Evolutionary conservation across 2,329 filamentous ascomycete genomes (phyloP), one percentile per base, ranked within the genome.

Genomic region (Esteya vermicola): DNA sequence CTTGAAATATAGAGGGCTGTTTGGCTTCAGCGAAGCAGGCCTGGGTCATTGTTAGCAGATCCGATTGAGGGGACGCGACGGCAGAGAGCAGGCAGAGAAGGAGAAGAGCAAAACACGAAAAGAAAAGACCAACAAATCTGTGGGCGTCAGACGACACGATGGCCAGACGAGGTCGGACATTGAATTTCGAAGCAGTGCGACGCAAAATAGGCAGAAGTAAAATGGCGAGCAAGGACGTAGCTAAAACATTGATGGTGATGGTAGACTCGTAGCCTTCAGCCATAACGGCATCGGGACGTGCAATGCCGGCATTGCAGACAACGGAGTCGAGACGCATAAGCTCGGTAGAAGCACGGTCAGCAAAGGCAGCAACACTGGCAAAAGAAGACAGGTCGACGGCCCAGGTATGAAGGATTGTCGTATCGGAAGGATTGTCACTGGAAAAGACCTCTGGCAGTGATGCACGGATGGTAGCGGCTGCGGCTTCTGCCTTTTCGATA

Each of bases 331-430:
- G 48, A 9, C 66, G 51, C 4, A 58, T 55, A 23, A 68, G 48
- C 33, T 45, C 43, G 6, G 9, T n/a, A 3, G 42, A 44, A 8
- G 48, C 53, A 14, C 53, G 48, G 8, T 28, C 18, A 35, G 48
- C 51, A 43, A 76, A 73, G 1, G 50, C 52, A 38, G 56, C 52
- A 28, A 73, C 59, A 25, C 60, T 67, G 4, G 60, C 58, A 47
- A 67, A 68, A 16, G 56, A 62, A 13, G 47, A 49, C 47, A 73
- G 58, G 47, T 75, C 69, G 5, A 75, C 48, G 10, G 56, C 40
- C 68, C 68, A 74, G 12, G 72, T 65, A 33, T 70, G 56, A 25
- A 69, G 52, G 4, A 42, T n/a, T n/a, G n/a, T n/a, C n/a, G n/a
- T n/a, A n/a, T n/a, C 50, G n/a, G 40, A 52, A 30, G 22, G 43